Evolutionary conservation across 805 yeast genomes (phyloP).

Genomic region (Wickerhamiella occidentalis): DNA sequence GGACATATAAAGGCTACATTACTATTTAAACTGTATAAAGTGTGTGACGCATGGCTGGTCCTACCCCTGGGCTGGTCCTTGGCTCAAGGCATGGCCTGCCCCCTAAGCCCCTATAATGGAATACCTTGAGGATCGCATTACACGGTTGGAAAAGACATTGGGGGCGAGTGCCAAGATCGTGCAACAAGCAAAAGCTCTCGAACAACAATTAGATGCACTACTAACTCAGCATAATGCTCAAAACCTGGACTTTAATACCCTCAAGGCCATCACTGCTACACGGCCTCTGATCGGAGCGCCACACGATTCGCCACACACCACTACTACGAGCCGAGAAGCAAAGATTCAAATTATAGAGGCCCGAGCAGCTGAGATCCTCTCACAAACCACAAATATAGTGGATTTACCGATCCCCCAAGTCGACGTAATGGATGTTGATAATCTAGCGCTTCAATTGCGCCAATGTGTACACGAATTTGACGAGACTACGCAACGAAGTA

Average conservation of each 20-base stretch:
- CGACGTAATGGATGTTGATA: not conserved
- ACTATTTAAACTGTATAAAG: too few relatives aligned
- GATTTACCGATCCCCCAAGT: not conserved
- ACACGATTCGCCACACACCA: slow-evolving; percentile 13
- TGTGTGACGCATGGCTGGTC: too few relatives aligned
- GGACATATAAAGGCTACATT: not conserved
- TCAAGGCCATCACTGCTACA: slow-evolving; percentile 12
- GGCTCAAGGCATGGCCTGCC: too few relatives aligned
- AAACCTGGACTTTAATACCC: slow-evolving; percentile 1
- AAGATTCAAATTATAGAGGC: slow-evolving; percentile 5
- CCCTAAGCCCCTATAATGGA: too few relatives aligned
- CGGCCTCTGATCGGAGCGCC: slow-evolving; percentile 14
- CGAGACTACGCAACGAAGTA: slow-evolving; percentile 18
- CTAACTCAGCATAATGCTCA: not conserved
- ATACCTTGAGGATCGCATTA: not conserved
- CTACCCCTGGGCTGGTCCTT: too few relatives aligned
- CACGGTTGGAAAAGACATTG: slow-evolving; percentile 2
- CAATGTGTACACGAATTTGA: slow-evolving; percentile 17
- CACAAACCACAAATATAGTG: not conserved
- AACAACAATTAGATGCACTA: slow-evolving; percentile 13
- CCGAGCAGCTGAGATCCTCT: slow-evolving; percentile 5
- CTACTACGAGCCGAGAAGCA: not conserved
- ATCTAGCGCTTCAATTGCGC: slow-evolving; percentile 1
- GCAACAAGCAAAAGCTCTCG: slow-evolving; percentile 9
- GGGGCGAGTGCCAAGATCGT: not conserved